Base-by-base conservation (phyloP, 1,139 yeast species). In the Cylindricascospora bacillispora region DNA sequence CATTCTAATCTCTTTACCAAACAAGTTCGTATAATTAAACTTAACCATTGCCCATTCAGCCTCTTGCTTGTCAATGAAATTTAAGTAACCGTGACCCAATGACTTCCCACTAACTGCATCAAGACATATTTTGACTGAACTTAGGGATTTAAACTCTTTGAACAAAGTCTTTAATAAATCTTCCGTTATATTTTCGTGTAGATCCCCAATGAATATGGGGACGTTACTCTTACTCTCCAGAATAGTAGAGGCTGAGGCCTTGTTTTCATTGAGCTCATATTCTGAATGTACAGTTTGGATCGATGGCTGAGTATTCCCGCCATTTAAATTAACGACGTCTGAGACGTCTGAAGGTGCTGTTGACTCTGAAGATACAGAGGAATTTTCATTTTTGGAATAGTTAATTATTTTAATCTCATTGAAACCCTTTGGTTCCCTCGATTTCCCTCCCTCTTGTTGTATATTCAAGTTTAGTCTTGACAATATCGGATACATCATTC, bases 61-160 rank as follows among this genome's bases (percentile, higher is more conserved):
- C 24, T 59, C 63, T 5, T 41, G 39, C 15, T 46, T 46, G 20
- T 52, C 47, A 2, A 40, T 43, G 39, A 65, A 67, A 39, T 69
- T 69, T 24, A 67, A 60, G 43, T 68, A 70, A 0, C 72, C 76
- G 43, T 69, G 67, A 5, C 71, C 67, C 27, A 69, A 49, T 0
- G 73, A 60, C 18, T 39, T 44, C 17, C 58, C 59, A 2, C 65
- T 54, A 2, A 40, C 36, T 4, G 58, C 52, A 34, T 60, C 59
- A 15, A 50, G 41, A 35, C 75, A 70, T 13, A 70, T 52, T 39
- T 65, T 65, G 5, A 64, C 67, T 1, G 73, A 66, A 2, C 58
- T 38, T 13, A 69, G 55, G 0, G 68, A 57, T 4, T 56, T 45
- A 39, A 45, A 63, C 14, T 40, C 39, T 2, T 49, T 39, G 37